Base-by-base conservation (phyloP, 2,329 filamentous ascomycete genomes). In the Colletotrichum cuscutae region DNA sequence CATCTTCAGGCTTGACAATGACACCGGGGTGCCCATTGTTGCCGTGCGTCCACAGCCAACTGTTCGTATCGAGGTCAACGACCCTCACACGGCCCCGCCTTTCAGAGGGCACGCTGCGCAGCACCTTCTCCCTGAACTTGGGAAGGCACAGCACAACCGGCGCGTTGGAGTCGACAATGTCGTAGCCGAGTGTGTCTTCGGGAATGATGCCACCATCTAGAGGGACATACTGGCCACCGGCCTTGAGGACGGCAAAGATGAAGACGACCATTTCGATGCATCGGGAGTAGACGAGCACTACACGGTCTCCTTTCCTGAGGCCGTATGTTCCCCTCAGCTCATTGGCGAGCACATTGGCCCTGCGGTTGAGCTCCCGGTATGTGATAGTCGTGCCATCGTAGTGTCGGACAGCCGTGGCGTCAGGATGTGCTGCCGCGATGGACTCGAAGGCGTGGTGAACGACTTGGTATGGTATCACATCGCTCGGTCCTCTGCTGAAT, bases 141-240 rank as follows among this genome's bases (percentile, higher is more conserved):
- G 66, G 74, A 9, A 89, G 78, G 76, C 87, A 90, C 5, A 90
- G 78, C 19, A 88, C 81, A 32, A 87, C 81, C 5, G 79, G 77
- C 7, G 84, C 82, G 13, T 80, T 79, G 2, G 86, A 85, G 75
- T 90, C 83, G 35, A 65, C 78, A 59, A 90, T 81, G 30, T 89
- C 88, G 68, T 87, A 85, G 28, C 80, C 79, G 30, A 91, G 81
- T 3, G 85, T 85, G 22, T 82, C 80, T 62, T 87, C 85, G 0
- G 87, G 82, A 11, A 87, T 85, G 37, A 89, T 83, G 6, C 86
- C 86, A 46, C 89, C 89, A 73, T 91, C 89, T 2, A 91, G 82
- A 3, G 89, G 89, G 5, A 90, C 84, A 76, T 91, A 91, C 75
- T 91, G 89, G 15, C 86, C 89, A 24, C 89, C 89, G 60, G 86